A percentile compares a stretch with the other conserved stretches of the same genome.
Conservation (phyloP, 805 yeast species). For the Kluyveromyces dobzhanskii region DNA sequence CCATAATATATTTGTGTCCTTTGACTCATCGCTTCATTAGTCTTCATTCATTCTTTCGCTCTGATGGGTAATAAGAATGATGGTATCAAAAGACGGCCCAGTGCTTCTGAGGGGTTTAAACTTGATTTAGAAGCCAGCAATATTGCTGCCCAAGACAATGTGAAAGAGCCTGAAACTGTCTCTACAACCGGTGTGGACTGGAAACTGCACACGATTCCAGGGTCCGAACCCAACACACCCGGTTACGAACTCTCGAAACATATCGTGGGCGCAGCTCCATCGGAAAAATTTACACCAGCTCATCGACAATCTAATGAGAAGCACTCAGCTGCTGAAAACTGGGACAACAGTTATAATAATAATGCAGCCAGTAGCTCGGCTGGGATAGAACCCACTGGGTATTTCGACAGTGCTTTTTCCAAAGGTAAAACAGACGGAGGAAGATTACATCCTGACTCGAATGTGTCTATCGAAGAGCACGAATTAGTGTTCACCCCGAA, state of each 20-base stretch:
- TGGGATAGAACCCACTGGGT: not conserved
- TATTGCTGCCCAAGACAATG: not conserved
- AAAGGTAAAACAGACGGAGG: no score
- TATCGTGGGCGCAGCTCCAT: conserved; percentile 7
- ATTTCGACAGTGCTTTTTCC: not conserved
- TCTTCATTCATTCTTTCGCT: no score
- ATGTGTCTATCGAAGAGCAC: not conserved
- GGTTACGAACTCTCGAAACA: conserved; percentile 26
- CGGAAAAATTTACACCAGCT: not conserved
- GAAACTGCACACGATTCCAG: conserved; percentile 26
- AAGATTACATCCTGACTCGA: not conserved
- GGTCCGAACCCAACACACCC: conserved; percentile 35
- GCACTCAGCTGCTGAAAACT: not conserved
- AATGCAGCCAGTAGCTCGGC: not conserved
- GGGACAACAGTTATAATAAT: not conserved
- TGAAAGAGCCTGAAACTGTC: not conserved
- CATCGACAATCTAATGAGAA: not conserved
- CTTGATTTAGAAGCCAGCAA: not conserved
- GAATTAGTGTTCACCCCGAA: conserved; percentile 3
- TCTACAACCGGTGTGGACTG: not conserved
- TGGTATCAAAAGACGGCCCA: not conserved
- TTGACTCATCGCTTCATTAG: no score
- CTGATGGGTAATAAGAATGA: not conserved
- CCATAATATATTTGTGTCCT: no score
- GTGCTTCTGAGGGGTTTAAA: not conserved